A percentile compares a stretch with the other conserved stretches of the same genome.
phyloP scores from a whole-genome alignment of 306 rosid genomes.

The Luffa aegyptiaca region DNA sequence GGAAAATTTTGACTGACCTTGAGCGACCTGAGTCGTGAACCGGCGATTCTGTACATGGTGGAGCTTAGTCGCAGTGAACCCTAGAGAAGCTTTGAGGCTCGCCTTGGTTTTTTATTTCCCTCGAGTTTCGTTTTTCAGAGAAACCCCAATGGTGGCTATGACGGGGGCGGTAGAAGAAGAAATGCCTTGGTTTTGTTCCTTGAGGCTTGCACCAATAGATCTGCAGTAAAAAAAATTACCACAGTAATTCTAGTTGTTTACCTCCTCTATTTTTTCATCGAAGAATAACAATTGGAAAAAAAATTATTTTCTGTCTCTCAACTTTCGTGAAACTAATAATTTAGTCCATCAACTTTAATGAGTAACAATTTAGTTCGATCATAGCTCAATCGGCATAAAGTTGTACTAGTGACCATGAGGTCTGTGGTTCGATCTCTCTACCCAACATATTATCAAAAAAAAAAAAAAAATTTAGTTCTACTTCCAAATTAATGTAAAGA shows the following conservation, averaged over 20 bases:
- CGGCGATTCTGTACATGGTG: constrained; percentile 62
- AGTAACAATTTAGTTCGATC: no score
- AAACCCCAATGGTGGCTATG: constrained; percentile 7
- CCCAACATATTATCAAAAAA: no score
- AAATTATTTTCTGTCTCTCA: no score
- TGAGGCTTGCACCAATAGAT: background rate
- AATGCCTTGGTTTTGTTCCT: background rate
- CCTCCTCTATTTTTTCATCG: background rate
- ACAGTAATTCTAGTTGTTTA: background rate
- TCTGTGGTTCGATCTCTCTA: no score
- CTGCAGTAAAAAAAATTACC: background rate
- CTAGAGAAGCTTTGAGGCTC: background rate
- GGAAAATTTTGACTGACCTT: constrained; percentile 38
- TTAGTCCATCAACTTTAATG: no score
- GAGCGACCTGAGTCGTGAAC: constrained; percentile 54
- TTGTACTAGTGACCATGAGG: no score
- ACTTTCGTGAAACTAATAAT: no score
- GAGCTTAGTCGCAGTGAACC: constrained; percentile 4
- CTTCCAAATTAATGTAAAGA: no score
- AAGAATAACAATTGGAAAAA: no score
- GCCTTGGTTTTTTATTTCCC: background rate
- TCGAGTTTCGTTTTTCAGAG: background rate
- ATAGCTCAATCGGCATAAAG: no score
- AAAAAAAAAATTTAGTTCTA: no score
- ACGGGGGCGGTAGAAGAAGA: background rate